Conservation (phyloP, 2,329 filamentous ascomycete species). For the Xylaria sp. region DNA sequence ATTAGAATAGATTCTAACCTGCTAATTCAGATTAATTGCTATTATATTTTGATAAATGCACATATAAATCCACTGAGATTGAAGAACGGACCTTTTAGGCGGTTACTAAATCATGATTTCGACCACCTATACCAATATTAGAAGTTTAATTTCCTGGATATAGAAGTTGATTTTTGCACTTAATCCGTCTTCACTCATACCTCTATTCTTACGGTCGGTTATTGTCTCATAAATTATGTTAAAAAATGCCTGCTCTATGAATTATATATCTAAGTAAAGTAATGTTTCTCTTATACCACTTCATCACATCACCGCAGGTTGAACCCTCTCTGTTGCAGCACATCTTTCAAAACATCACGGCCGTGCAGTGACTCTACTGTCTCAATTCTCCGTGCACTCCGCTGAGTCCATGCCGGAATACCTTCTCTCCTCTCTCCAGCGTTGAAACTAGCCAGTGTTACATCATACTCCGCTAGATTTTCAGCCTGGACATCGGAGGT, state of each 20-base stretch:
- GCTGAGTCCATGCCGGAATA: conserved; percentile 46
- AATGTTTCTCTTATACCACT: background rate
- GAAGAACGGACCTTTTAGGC: too few species aligned
- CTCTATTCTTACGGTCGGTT: background rate
- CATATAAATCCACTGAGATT: too few species aligned
- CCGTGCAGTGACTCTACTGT: conserved; percentile 47
- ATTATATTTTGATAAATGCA: too few species aligned
- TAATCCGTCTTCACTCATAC: background rate
- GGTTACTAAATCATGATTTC: too few species aligned
- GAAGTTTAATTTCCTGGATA: too few species aligned
- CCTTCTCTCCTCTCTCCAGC: conserved; percentile 42
- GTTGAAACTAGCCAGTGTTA: conserved; percentile 45
- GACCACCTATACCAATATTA: too few species aligned
- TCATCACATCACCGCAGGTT: conserved; percentile 37
- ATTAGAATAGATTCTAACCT: too few species aligned
- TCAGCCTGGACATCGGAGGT: conserved; percentile 33
- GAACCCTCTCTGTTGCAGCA: conserved; percentile 45
- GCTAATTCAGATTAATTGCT: too few species aligned
- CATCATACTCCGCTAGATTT: conserved; percentile 45
- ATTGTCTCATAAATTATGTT: too few species aligned
- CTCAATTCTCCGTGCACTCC: conserved; percentile 46
- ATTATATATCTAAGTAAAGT: background rate
- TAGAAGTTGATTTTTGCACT: too few species aligned
- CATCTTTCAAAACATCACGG: conserved; percentile 44
- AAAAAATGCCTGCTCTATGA: background rate